phyloP scores from a whole-genome alignment of 768 basidiomycete species.

The Lactarius tabidus region DNA sequence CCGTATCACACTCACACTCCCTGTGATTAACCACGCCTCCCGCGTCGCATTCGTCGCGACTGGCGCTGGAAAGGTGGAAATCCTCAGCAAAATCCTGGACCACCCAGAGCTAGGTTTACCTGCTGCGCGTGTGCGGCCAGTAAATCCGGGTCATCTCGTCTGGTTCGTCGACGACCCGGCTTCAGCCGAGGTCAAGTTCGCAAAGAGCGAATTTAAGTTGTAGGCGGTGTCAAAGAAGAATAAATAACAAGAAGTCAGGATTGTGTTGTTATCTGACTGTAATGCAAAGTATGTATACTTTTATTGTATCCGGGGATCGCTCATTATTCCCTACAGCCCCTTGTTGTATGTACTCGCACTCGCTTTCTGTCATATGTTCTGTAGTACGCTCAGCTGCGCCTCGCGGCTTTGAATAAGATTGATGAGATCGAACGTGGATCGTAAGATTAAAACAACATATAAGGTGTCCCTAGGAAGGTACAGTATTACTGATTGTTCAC shows the following conservation, averaged over 20 bases:
- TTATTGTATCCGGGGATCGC: not conserved
- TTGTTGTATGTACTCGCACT: conserved; percentile 18
- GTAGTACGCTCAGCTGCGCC: not conserved
- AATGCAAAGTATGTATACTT: conserved; percentile 7
- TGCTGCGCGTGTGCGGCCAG: conserved; percentile 74
- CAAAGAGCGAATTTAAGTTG: conserved; percentile 54
- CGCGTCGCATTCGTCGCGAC: conserved; percentile 86
- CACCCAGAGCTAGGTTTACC: conserved; percentile 76
- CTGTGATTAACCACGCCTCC: conserved; percentile 86
- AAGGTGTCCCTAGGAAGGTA: too few relatives aligned
- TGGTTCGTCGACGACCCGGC: conserved; percentile 96
- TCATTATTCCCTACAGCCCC: not conserved
- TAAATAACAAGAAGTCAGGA: conserved; percentile 5
- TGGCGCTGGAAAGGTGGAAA: conserved; percentile 78
- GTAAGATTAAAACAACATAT: not conserved
- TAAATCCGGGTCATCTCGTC: conserved; percentile 76
- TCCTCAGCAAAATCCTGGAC: conserved; percentile 71
- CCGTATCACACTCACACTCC: conserved; percentile 89
- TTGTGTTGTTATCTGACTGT: not conserved
- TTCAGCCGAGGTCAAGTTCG: conserved; percentile 54
- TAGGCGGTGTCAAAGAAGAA: conserved; percentile 31
- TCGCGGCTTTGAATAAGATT: not conserved
- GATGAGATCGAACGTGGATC: not conserved
- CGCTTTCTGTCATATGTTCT: conserved; percentile 2
- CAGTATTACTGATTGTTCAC: not conserved